Evolutionary conservation across 768 basidiomycete species (phyloP), one percentile per base, ranked within the genome.

Genomic region (Chlorophyllum brunneum): DNA sequence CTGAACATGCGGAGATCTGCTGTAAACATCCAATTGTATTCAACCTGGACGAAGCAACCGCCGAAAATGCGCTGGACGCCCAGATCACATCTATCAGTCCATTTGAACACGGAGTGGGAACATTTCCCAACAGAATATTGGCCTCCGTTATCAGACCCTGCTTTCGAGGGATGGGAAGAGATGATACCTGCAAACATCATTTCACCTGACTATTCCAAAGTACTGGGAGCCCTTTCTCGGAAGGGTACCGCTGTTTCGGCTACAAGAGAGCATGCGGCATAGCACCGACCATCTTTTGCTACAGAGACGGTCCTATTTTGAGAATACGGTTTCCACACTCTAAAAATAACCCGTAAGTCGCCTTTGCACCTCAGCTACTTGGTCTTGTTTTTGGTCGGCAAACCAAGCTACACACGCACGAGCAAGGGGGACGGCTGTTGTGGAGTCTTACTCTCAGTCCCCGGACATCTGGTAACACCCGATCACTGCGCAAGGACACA

Each of bases 181-280:
- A n/a, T n/a, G n/a, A n/a, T n/a, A n/a, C n/a, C n/a, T n/a, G n/a
- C n/a, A n/a, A n/a, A n/a, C n/a, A 13, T 37, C 36, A 37, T n/a
- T 37, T n/a, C 36, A 37, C 18, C 15, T 37, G 36, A 37, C 36
- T 11, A 16, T 15, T 16, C 36, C 36, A 37, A 26, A 8, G 4
- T 13, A 37, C 6, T 30, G 27, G 42, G 20, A 44, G n/a, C 42
- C 42, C 42, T 29, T 22, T 27, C 13, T 24, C 36, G 47, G 45
- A 30, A 18, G 9, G 22, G 34, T 48, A 37, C 47, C 47, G 18
- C 23, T 48, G 34, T 48, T 48, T 37, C 23, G 36, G 47, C 34
- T 7, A 26, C 34, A 38, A 4, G 33, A 13, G 29, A 38, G 47
- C 47, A 27, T 37, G 36, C 34, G 36, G 20, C 18, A 27, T 13